Conservation (phyloP, 139 green algal genomes). For the Chlorella sp. region DNA sequence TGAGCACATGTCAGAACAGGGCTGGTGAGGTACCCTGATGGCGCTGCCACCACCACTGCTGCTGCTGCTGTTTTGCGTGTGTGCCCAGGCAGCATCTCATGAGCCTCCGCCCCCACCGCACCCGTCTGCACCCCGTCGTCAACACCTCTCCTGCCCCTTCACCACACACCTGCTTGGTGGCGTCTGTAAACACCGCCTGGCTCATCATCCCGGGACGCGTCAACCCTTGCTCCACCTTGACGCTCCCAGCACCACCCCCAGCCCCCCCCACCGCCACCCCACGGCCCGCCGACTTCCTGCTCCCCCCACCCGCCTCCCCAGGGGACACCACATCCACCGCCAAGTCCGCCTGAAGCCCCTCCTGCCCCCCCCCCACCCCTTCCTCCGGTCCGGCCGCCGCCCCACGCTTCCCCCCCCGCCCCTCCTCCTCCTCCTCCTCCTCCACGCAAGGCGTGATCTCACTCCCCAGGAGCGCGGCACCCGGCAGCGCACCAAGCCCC, state of each 20-base stretch:
- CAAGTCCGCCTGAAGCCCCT: not conserved
- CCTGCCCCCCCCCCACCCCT: not conserved
- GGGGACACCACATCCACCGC: not conserved
- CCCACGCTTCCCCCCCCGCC: not conserved
- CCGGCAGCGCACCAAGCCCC: too few species aligned
- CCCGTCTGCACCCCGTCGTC: not conserved
- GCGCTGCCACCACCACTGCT: too few species aligned
- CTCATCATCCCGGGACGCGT: too few species aligned
- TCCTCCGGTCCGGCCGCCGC: not conserved
- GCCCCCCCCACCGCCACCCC: not conserved
- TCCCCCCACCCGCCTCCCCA: not conserved
- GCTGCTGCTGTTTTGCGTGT: too few species aligned
- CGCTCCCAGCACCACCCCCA: not conserved
- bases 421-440: not conserved
- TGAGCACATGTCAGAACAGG: too few species aligned
- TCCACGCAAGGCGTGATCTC: too few species aligned
- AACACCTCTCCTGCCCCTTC: not conserved
- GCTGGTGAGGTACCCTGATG: too few species aligned
- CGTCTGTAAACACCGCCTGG: conserved; percentile 20
- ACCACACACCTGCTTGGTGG: conserved; percentile 11
- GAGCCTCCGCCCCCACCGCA: too few species aligned
- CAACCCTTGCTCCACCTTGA: not conserved
- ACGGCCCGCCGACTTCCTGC: not conserved
- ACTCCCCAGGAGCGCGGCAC: too few species aligned
- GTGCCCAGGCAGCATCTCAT: too few species aligned